These are phyloP conservation scores for Huiozyma sinensis DNA, from an alignment of 805 yeast genomes.

Conservation along the genomic window DNA sequence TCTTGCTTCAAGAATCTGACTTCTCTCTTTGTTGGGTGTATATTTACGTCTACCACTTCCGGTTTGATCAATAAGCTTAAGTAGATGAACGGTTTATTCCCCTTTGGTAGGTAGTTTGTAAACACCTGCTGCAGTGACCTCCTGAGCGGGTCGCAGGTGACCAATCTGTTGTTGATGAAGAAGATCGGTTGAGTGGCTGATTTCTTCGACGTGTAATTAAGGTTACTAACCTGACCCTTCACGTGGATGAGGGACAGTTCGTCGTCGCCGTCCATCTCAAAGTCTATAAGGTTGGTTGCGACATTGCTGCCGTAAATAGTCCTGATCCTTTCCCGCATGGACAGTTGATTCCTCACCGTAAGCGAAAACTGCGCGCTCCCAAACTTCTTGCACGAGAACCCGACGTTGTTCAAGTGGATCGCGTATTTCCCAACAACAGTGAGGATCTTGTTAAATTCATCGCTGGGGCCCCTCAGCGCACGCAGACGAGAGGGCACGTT, in stretches of 20 bases:
- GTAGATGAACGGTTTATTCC: constrained; percentile 67
- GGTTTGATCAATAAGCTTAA: constrained; percentile 59
- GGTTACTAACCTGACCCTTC: constrained; percentile 55
- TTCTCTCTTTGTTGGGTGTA: constrained; percentile 92
- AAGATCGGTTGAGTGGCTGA: constrained; percentile 61
- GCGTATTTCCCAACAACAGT: constrained; percentile 82
- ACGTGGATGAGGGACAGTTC: constrained; percentile 43
- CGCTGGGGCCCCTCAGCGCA: constrained; percentile 53
- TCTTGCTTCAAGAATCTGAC: constrained; percentile 80
- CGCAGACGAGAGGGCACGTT: constrained; percentile 72
- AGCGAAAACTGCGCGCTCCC: constrained; percentile 67
- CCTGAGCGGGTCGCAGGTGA: constrained; percentile 68
- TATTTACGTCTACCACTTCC: constrained; percentile 74
- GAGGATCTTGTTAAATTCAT: constrained; percentile 65
- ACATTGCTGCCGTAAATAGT: constrained; percentile 59
- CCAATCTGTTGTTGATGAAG: constrained; percentile 78
- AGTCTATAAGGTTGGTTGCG: constrained; percentile 50
- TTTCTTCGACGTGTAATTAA: constrained; percentile 61
- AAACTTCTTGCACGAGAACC: constrained; percentile 67
- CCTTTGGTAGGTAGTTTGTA: constrained; percentile 63
- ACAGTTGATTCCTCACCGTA: constrained; percentile 40
- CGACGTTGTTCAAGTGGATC: constrained; percentile 56
- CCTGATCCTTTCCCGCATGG: constrained; percentile 59
- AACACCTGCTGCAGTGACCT: constrained; percentile 57
- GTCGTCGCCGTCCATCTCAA: constrained; percentile 29